Percentiles rank a stretch among this genome's conserved stretches.
Conservation (phyloP, 2,329 filamentous ascomycete species). For the Thelonectria blattea region DNA sequence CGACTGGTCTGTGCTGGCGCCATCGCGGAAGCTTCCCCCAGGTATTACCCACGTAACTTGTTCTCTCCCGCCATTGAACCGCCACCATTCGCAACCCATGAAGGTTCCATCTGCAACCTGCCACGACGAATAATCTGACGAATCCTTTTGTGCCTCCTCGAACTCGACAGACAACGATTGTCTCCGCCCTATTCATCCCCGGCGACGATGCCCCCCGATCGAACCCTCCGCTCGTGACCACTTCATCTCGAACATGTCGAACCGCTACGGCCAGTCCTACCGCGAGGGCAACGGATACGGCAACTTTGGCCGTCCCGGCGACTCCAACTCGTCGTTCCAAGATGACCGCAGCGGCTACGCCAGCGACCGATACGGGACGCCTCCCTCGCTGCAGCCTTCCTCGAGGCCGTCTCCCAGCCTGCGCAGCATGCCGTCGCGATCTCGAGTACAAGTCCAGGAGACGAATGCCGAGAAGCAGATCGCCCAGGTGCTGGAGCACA, state of each 20-base stretch:
- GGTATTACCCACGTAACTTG: not conserved
- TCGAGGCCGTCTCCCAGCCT: conserved; percentile 30
- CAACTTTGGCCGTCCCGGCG: conserved; percentile 48
- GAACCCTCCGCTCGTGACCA: conserved; percentile 24
- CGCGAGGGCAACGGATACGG: conserved; percentile 53
- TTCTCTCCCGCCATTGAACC: not conserved
- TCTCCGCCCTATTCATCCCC: not conserved
- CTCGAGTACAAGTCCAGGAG: conserved; percentile 47
- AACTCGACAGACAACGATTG: not conserved
- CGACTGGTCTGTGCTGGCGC: conserved; percentile 3
- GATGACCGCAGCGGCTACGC: conserved; percentile 49
- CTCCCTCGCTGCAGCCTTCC: conserved; percentile 40
- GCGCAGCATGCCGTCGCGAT: conserved; percentile 45
- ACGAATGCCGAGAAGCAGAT: conserved; percentile 64
- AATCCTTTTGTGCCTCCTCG: not conserved
- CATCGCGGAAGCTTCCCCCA: conserved; percentile 1
- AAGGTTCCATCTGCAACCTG: not conserved
- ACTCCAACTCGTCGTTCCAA: conserved; percentile 47
- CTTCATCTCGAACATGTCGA: conserved; percentile 51
- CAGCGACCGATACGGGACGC: conserved; percentile 50
- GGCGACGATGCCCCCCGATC: conserved; percentile 34
- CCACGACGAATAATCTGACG: not conserved
- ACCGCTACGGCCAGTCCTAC: conserved; percentile 54
- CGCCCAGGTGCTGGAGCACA: conserved; percentile 75
- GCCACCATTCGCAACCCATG: not conserved